These are phyloP conservation scores for Pyricularia pennisetigena DNA, from an alignment of 2,329 filamentous ascomycete genomes.

Conservation along the genomic window DNA sequence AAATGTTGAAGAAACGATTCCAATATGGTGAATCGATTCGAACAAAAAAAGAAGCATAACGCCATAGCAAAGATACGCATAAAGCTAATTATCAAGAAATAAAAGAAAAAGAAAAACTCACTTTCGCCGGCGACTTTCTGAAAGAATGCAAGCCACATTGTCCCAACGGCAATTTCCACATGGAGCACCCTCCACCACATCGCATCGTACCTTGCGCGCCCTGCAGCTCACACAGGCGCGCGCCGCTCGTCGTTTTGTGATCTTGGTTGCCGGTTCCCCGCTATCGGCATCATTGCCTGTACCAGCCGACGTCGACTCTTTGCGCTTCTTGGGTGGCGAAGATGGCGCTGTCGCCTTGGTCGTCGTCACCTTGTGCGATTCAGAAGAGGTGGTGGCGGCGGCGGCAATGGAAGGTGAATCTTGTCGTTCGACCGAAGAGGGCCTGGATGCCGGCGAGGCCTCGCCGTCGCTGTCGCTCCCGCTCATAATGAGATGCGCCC, in stretches of 20 bases:
- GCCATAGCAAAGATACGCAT: not conserved
- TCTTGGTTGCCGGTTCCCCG: constrained; percentile 27
- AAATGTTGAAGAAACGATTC: not conserved
- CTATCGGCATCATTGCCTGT: constrained; percentile 17
- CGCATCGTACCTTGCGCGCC: constrained; percentile 83
- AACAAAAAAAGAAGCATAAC: not conserved
- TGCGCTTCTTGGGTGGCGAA: constrained; percentile 6
- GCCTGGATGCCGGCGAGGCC: constrained; percentile 6
- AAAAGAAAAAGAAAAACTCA: constrained; percentile 35
- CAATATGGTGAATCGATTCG: not conserved
- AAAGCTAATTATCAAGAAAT: not conserved
- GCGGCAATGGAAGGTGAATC: constrained; percentile 1
- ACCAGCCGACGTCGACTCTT: constrained; percentile 7
- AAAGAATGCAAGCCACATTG: constrained; percentile 66
- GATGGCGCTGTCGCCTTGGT: constrained; percentile 6
- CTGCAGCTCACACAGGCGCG: constrained; percentile 85
- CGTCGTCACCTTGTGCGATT: constrained; percentile 1
- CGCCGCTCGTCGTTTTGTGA: constrained; percentile 73
- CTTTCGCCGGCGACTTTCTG: constrained; percentile 80
- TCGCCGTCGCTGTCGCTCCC: constrained; percentile 9
- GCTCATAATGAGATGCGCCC: not conserved
- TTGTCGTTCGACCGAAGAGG: not conserved
- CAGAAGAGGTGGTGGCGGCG: not conserved
- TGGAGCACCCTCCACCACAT: constrained; percentile 80
- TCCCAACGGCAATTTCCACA: constrained; percentile 83